A percentile compares a stretch with the other conserved stretches of the same genome.
Evolutionary conservation across 495 filamentous ascomycete species (phyloP).

Genomic region (Ramalina peruviana): DNA sequence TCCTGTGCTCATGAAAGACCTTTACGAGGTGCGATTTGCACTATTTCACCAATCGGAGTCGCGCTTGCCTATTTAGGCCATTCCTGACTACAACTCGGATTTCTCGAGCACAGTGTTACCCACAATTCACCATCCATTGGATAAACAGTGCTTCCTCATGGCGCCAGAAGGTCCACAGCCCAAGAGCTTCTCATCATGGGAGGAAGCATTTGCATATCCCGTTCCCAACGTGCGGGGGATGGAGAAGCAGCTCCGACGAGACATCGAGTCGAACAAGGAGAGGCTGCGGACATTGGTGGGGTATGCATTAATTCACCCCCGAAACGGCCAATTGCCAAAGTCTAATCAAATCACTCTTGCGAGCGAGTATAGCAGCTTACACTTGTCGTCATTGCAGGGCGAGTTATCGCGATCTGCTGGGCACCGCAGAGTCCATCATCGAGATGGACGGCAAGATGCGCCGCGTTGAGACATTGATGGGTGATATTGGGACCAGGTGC

Average conservation of each 20-base stretch:
- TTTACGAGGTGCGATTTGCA: too few species aligned
- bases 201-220: conserved; percentile 55
- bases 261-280: conserved; percentile 69
- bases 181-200: conserved; percentile 45
- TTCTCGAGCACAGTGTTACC: too few species aligned
- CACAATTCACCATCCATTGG: neutral
- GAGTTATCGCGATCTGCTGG: conserved; percentile 82
- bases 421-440: conserved; percentile 84
- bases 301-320: conserved; percentile 25
- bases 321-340: too few species aligned
- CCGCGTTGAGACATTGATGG: conserved; percentile 53
- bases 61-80: neutral
- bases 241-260: conserved; percentile 47
- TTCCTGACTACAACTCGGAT: neutral
- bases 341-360: neutral
- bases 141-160: conserved; percentile 24
- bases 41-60: too few species aligned
- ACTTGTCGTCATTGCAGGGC: conserved; percentile 31
- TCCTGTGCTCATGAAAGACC: too few species aligned
- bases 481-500: conserved; percentile 61
- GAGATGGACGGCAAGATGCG: conserved; percentile 72
- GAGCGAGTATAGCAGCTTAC: neutral
- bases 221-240: conserved; percentile 48
- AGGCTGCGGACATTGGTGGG: conserved; percentile 85
- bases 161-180: conserved; percentile 43